These are phyloP conservation scores for Umbelopsis isabellina DNA, from an alignment of 192 early-diverging fungal genomes.

Conservation along the genomic window DNA sequence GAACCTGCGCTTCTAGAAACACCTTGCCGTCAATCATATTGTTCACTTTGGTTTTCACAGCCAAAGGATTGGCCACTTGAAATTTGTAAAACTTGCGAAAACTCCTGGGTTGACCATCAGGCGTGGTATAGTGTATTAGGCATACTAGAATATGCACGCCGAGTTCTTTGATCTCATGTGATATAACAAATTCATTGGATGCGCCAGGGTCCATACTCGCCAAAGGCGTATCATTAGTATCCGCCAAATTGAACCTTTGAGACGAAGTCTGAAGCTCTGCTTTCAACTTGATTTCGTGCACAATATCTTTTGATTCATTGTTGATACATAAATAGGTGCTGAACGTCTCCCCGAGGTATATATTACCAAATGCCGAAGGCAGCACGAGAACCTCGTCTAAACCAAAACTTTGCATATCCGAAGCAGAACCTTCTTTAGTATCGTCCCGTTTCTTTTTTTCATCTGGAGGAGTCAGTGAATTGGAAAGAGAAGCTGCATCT, in stretches of 20 bases:
- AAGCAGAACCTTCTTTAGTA: not conserved
- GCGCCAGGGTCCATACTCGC: constrained; percentile 65
- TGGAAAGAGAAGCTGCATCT: constrained; percentile 25
- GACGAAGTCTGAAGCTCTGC: constrained; percentile 88
- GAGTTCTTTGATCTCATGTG: constrained; percentile 96
- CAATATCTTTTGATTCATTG: constrained; percentile 74
- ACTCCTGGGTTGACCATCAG: constrained; percentile 66
- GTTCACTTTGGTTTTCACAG: constrained; percentile 97
- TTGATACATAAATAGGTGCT: constrained; percentile 83
- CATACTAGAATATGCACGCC: constrained; percentile 92
- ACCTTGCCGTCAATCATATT: constrained; percentile 67
- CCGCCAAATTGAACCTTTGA: constrained; percentile 75
- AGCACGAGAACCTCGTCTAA: constrained; percentile 74
- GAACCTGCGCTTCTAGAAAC: constrained; percentile 92
- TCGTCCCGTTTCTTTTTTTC: constrained; percentile 2
- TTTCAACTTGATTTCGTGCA: constrained; percentile 75
- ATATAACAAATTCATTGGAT: constrained; percentile 75
- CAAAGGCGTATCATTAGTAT: constrained; percentile 51
- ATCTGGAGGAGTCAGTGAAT: constrained; percentile 12
- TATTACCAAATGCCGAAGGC: constrained; percentile 87
- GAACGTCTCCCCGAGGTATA: constrained; percentile 95
- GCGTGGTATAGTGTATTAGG: constrained; percentile 75
- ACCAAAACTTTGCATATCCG: constrained; percentile 62
- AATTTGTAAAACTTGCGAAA: constrained; percentile 96
- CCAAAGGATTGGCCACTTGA: constrained; percentile 92